Evolutionary conservation across 352 stramenopile species (phyloP).

Genomic region (Globisporangium carolinianum): DNA sequence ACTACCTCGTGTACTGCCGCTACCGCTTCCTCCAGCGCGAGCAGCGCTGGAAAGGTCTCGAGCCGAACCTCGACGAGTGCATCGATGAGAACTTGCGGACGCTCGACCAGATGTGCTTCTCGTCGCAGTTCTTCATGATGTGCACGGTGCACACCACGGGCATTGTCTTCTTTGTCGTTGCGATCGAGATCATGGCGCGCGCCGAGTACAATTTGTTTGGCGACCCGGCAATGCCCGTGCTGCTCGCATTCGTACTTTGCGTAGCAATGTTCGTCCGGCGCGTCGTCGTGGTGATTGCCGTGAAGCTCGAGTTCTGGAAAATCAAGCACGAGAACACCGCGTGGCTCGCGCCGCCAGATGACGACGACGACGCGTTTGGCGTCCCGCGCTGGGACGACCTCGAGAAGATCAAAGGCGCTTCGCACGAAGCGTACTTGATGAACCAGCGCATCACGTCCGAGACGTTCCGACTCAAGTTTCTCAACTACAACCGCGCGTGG

Average conservation of each 20-base stretch:
- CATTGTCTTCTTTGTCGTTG: conserved; percentile 94
- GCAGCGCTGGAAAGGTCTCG: conserved; percentile 94
- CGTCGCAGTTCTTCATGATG: conserved; percentile 98
- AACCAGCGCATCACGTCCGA: conserved; percentile 95
- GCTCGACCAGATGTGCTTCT: conserved; percentile 97
- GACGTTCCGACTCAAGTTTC: conserved; percentile 97
- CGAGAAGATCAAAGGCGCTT: conserved; percentile 90
- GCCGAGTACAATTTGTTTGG: conserved; percentile 95
- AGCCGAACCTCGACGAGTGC: conserved; percentile 95
- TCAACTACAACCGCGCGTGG: conserved; percentile 97
- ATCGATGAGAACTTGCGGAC: conserved; percentile 94
- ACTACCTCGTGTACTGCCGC: conserved; percentile 95
- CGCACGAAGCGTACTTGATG: conserved; percentile 94
- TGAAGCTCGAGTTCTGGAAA: conserved; percentile 91
- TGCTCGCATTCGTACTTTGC: conserved; percentile 70
- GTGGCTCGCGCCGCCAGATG: conserved; percentile 87
- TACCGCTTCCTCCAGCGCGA: conserved; percentile 96
- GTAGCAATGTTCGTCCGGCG: conserved; percentile 52
- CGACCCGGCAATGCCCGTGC: conserved; percentile 86
- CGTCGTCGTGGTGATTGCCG: conserved; percentile 77
- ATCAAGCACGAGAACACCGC: conserved; percentile 95
- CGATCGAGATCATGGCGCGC: conserved; percentile 94
- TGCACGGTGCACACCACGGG: conserved; percentile 90
- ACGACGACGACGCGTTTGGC: conserved; percentile 87
- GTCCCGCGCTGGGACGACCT: conserved; percentile 90